Conservation (phyloP, 176 grass and related monocot genomes). For the Oryza brachyantha region DNA sequence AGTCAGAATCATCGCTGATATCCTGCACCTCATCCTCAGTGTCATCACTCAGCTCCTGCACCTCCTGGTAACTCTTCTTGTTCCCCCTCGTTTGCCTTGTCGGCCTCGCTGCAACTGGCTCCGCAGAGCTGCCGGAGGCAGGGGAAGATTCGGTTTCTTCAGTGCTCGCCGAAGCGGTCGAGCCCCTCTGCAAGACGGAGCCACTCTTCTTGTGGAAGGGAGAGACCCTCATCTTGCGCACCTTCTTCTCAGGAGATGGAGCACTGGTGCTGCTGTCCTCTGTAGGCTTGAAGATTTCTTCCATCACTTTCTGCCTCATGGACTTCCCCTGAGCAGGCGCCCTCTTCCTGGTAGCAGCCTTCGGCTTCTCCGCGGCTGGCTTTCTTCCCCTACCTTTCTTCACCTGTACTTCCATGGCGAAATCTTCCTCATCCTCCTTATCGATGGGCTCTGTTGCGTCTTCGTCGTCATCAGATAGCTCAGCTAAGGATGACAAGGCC, state of each 20-base stretch:
- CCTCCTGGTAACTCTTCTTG: slow-evolving; percentile 17
- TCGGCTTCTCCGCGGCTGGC: slow-evolving; percentile 23
- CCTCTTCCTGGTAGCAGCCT: slow-evolving; percentile 35
- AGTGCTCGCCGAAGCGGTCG: slow-evolving; percentile 3
- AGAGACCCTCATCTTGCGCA: slow-evolving; percentile 61
- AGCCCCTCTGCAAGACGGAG: slow-evolving; percentile 33
- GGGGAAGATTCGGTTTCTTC: slow-evolving; percentile 24
- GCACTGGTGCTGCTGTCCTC: slow-evolving; percentile 42
- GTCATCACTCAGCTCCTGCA: background rate
- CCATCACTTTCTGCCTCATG: slow-evolving; percentile 32
- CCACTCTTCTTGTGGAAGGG: slow-evolving; percentile 84
- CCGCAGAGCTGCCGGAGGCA: slow-evolving; percentile 31
- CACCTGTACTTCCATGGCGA: slow-evolving; percentile 14
- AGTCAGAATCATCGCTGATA: slow-evolving; percentile 56
- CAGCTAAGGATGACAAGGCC: slow-evolving; percentile 6
- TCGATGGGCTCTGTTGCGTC: background rate
- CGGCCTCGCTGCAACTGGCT: slow-evolving; percentile 28
- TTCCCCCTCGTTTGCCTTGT: slow-evolving; percentile 60
- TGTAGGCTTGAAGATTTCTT: slow-evolving; percentile 37
- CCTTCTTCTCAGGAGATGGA: slow-evolving; percentile 65
- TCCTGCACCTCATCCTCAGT: slow-evolving; percentile 54
- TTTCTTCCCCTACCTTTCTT: slow-evolving; percentile 62
- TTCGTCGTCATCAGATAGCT: slow-evolving; percentile 42
- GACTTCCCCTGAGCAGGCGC: slow-evolving; percentile 27
- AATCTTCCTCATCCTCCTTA: slow-evolving; percentile 35